Percentiles rank a stretch among this genome's conserved stretches.
These are phyloP conservation scores for Cryptosporidium sp. DNA, from an alignment of 169 alveolate genomes.

Conservation along the genomic window DNA sequence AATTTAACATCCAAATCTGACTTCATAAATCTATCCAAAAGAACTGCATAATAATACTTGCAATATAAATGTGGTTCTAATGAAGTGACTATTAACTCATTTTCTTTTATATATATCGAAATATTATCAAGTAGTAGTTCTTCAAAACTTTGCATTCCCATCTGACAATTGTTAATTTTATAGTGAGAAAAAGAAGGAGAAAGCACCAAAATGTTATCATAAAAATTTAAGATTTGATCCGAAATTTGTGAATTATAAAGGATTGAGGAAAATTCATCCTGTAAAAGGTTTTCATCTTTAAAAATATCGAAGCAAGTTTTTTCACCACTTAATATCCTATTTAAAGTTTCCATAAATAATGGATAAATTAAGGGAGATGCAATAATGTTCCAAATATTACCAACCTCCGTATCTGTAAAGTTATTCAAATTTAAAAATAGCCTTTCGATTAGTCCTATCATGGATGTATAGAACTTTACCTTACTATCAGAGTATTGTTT, in stretches of 20 bases:
- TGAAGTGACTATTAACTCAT: neutral
- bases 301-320: neutral
- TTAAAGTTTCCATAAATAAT: conserved; percentile 30
- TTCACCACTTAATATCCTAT: neutral
- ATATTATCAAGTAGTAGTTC: neutral
- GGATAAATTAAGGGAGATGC: conserved; percentile 52
- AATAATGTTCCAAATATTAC: conserved; percentile 19
- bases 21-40: conserved; percentile 8
- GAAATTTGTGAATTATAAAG: conserved; percentile 10
- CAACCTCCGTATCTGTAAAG: neutral
- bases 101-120: neutral
- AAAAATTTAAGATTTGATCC: conserved; percentile 17
- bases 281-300: neutral
- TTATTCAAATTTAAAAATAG: neutral
- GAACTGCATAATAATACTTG: conserved; percentile 24
- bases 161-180: neutral
- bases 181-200: neutral
- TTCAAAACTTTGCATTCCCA: neutral
- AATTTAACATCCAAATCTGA: neutral
- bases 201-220: conserved; percentile 26
- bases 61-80: conserved; percentile 36
- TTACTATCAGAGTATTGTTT: conserved; percentile 58
- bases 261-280: conserved; percentile 7
- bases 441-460: conserved; percentile 34
- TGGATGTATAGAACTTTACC: conserved; percentile 23